These are phyloP conservation scores for Pseudocercospora macadamiae DNA, from an alignment of 2,329 filamentous ascomycete genomes.

Conservation along the genomic window DNA sequence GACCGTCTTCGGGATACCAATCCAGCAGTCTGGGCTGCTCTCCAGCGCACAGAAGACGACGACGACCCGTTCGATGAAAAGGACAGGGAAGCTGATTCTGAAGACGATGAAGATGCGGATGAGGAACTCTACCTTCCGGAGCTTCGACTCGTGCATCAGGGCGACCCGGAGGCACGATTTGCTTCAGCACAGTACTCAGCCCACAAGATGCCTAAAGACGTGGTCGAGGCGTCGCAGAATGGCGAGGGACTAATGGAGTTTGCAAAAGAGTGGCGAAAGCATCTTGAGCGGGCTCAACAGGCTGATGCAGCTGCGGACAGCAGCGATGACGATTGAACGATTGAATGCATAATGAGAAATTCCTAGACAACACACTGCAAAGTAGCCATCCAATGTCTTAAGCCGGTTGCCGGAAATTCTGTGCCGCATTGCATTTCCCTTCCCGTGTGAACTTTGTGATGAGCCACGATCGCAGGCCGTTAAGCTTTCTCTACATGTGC, in stretches of 20 bases:
- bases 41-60: conserved; percentile 1
- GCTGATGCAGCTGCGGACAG: conserved; percentile 37
- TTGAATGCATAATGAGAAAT: neutral
- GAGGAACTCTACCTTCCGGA: conserved; percentile 68
- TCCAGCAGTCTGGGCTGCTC: conserved; percentile 3
- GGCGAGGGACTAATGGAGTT: conserved; percentile 73
- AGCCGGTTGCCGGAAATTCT: too few species aligned
- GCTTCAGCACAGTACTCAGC: conserved; percentile 86
- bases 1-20: conserved; percentile 9
- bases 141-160: conserved; percentile 77
- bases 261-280: conserved; percentile 53
- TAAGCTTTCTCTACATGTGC: too few species aligned
- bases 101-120: conserved; percentile 57
- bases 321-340: conserved; percentile 34
- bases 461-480: too few species aligned
- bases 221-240: conserved; percentile 68
- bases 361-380: neutral
- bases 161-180: conserved; percentile 89
- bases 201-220: conserved; percentile 91
- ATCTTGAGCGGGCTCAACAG: conserved; percentile 45
- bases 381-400: neutral
- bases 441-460: too few species aligned
- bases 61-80: conserved; percentile 1
- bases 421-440: too few species aligned
- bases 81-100: conserved; percentile 37